phyloP scores from a whole-genome alignment of 805 yeast genomes.

The Wickerhamiella azyma region DNA sequence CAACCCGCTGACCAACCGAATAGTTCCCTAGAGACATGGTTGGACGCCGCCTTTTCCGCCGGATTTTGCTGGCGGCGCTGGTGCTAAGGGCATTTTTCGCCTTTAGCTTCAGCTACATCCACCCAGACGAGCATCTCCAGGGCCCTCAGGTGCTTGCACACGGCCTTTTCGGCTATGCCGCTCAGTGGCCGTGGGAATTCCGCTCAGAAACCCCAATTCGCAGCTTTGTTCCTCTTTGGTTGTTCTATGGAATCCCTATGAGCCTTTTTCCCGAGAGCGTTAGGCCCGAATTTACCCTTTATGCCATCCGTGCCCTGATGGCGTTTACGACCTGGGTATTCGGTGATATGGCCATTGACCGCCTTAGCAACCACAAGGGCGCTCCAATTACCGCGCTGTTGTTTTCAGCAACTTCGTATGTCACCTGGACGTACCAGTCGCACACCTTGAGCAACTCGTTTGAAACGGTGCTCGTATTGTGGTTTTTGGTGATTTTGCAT shows the following conservation, averaged over 20 bases:
- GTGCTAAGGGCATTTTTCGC: constrained; percentile 43
- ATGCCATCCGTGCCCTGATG: constrained; percentile 38
- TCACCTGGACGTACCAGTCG: constrained; percentile 66
- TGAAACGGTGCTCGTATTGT: constrained; percentile 43
- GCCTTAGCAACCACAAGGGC: constrained; percentile 34
- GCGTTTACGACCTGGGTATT: constrained; percentile 28
- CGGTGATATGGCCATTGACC: constrained; percentile 32
- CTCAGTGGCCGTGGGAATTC: constrained; percentile 77
- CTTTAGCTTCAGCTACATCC: constrained; percentile 69
- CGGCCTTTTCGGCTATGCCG: constrained; percentile 31
- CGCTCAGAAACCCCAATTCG: constrained; percentile 42
- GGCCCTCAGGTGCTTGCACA: constrained; percentile 58
- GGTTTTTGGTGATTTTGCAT: constrained; percentile 38
- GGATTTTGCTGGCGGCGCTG: constrained; percentile 32
- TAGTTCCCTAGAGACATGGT: not conserved
- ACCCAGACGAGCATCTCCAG: constrained; percentile 97
- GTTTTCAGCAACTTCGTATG: constrained; percentile 43
- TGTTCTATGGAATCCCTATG: constrained; percentile 53
- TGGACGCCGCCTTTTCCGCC: constrained; percentile 32
- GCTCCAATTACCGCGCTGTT: constrained; percentile 31
- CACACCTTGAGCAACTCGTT: constrained; percentile 83
- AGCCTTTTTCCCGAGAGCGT: constrained; percentile 28
- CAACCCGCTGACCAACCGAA: not conserved
- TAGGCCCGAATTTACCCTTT: constrained; percentile 39
- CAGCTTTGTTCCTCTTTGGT: constrained; percentile 53